Percentiles rank a stretch among this genome's conserved stretches.
Conservation (phyloP, 164 flowering plant genomes). For the Macadamia integrifolia region DNA sequence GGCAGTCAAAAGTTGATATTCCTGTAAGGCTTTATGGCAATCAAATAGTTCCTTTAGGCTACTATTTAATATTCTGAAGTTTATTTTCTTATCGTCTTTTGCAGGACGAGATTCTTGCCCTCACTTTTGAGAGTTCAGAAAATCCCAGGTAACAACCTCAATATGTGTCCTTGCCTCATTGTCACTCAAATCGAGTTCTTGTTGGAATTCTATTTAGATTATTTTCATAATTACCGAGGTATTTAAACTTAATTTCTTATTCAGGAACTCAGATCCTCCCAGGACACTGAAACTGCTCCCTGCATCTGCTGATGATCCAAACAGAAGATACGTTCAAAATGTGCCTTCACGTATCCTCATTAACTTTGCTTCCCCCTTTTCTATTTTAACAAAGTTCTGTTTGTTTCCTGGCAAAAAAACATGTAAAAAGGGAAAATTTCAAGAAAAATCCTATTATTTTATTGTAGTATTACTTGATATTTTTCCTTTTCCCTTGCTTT, state of each 20-base stretch:
- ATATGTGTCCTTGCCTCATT: too few relatives aligned
- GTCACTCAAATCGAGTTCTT: not conserved
- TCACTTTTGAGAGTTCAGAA: conserved; percentile 33
- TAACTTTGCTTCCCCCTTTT: not conserved
- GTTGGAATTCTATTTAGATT: conserved; percentile 1
- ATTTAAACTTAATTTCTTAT: conserved; percentile 10
- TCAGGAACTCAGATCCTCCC: conserved; percentile 58
- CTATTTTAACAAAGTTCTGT: too few relatives aligned
- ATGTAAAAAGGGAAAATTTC: too few relatives aligned
- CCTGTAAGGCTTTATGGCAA: conserved; percentile 41
- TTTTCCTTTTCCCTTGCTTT: too few relatives aligned
- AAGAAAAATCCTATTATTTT: too few relatives aligned
- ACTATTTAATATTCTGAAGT: not conserved
- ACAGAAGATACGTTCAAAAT: conserved; percentile 46
- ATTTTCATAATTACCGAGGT: not conserved
- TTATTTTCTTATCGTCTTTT: conserved; percentile 11
- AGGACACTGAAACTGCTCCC: conserved; percentile 51
- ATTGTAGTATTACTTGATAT: too few relatives aligned
- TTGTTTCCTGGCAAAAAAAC: too few relatives aligned
- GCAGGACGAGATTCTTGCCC: conserved; percentile 45
- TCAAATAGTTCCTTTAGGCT: not conserved
- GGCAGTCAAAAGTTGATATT: conserved; percentile 44
- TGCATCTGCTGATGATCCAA: conserved; percentile 59
- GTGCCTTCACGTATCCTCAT: conserved; percentile 69
- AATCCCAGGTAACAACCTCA: conserved; percentile 35